These are phyloP conservation scores for Serendipita sp. DNA, from an alignment of 768 basidiomycete species.

Conservation along the genomic window DNA sequence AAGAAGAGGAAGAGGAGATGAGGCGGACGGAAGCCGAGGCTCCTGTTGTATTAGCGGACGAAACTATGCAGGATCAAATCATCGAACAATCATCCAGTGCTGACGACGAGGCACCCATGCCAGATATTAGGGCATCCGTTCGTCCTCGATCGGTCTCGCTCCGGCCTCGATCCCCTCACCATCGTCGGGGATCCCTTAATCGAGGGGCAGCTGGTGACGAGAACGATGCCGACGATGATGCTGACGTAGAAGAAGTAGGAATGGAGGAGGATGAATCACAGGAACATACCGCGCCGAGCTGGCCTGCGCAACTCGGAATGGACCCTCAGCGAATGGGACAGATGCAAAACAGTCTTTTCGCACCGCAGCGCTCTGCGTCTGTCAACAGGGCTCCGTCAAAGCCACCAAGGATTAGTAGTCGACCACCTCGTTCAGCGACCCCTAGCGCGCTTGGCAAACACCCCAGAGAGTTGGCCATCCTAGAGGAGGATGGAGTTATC, in stretches of 20 bases:
- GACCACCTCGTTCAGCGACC: conserved; percentile 9
- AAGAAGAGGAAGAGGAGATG: conserved; percentile 11
- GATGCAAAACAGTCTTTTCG: conserved; percentile 80
- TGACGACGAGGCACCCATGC: neutral
- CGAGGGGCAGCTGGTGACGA: neutral
- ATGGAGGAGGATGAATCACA: conserved; percentile 27
- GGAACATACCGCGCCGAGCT: conserved; percentile 27
- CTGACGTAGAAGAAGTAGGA: conserved; percentile 6
- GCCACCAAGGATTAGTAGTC: conserved; percentile 13
- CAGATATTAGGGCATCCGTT: neutral
- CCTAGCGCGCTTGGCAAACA: conserved; percentile 5
- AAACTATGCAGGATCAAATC: neutral
- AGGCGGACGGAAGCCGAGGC: neutral
- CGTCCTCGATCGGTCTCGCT: conserved; percentile 2
- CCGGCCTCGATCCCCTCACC: conserved; percentile 1
- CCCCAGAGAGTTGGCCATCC: conserved; percentile 3
- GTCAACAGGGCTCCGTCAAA: conserved; percentile 33
- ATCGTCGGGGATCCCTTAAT: neutral
- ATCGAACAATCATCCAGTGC: conserved; percentile 4
- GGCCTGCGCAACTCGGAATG: conserved; percentile 60
- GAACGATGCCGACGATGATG: conserved; percentile 6
- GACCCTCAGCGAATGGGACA: conserved; percentile 82
- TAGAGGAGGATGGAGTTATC: conserved; percentile 42
- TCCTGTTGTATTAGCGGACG: conserved; percentile 1
- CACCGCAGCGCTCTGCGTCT: conserved; percentile 24